phyloP scores from a whole-genome alignment of 805 yeast genomes.

The Isabelozyma heimii region DNA sequence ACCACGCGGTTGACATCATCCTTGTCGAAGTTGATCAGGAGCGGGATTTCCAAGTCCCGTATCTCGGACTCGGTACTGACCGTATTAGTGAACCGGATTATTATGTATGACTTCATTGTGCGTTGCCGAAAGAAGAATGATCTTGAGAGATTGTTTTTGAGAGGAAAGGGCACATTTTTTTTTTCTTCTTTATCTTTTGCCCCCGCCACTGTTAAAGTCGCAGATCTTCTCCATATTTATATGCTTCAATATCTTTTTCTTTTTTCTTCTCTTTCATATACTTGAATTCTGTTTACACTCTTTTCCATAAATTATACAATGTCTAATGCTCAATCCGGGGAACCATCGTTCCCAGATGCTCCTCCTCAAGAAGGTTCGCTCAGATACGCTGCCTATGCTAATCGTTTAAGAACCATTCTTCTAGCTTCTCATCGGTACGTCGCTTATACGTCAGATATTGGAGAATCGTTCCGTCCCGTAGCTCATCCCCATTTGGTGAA shows the following conservation, averaged over 20 bases:
- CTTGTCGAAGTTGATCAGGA: slow-evolving; percentile 21
- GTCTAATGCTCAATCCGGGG: not conserved
- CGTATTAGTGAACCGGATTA: slow-evolving; percentile 30
- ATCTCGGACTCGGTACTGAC: slow-evolving; percentile 14
- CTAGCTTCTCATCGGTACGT: slow-evolving; percentile 76
- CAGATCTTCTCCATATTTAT: no score
- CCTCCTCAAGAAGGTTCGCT: slow-evolving; percentile 25
- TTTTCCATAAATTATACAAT: not conserved
- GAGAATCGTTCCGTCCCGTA: slow-evolving; percentile 82
- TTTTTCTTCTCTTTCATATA: not conserved
- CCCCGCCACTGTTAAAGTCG: no score
- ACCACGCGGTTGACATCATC: slow-evolving; percentile 31
- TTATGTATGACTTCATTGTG: slow-evolving; percentile 21
- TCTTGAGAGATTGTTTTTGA: no score
- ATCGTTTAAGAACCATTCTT: slow-evolving; percentile 66
- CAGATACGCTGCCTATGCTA: slow-evolving; percentile 83
- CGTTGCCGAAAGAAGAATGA: not conserved
- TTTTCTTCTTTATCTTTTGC: no score
- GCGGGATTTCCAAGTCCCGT: slow-evolving; percentile 27
- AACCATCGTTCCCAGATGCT: slow-evolving; percentile 7
- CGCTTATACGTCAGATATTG: slow-evolving; percentile 84
- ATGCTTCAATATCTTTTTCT: not conserved
- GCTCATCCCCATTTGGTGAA: slow-evolving; percentile 68
- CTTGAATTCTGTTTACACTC: no score
- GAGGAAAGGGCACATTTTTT: no score